Percentiles rank a stretch among this genome's conserved stretches.
Evolutionary conservation across 1,284 basidiomycete genomes (phyloP).

Genomic region (Trametes sp.): DNA sequence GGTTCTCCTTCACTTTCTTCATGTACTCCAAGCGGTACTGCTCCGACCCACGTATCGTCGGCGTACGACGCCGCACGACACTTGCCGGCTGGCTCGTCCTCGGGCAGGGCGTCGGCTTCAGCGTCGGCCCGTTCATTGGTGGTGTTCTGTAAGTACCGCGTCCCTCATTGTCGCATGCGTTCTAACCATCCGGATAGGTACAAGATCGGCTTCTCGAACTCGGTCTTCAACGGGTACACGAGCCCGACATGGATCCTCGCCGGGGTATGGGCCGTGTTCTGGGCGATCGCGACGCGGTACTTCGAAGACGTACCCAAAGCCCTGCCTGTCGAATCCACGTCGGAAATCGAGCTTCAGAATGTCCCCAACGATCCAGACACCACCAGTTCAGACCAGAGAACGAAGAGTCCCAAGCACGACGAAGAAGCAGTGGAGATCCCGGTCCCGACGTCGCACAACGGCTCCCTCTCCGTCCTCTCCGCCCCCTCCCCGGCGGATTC

Average conservation of each 20-base stretch:
- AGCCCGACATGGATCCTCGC: slow-evolving; percentile 76
- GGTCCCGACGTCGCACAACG: slow-evolving; percentile 2
- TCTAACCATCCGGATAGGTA: slow-evolving; percentile 30
- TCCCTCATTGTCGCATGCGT: background rate
- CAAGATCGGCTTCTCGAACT: slow-evolving; percentile 41
- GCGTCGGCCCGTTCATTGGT: slow-evolving; percentile 69
- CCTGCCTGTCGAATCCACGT: background rate
- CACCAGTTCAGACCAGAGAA: background rate
- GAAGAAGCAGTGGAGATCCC: background rate
- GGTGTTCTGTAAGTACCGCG: slow-evolving; percentile 52
- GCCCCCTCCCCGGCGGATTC: background rate
- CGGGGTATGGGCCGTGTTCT: slow-evolving; percentile 59
- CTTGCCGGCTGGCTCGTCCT: slow-evolving; percentile 71
- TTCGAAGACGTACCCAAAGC: slow-evolving; percentile 59
- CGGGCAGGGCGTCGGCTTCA: slow-evolving; percentile 70
- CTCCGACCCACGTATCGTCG: slow-evolving; percentile 72
- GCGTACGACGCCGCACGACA: slow-evolving; percentile 68
- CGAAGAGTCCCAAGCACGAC: slow-evolving; percentile 11
- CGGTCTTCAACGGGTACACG: slow-evolving; percentile 67
- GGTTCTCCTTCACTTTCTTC: slow-evolving; percentile 56
- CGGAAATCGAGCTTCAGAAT: slow-evolving; percentile 21
- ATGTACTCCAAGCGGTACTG: slow-evolving; percentile 68
- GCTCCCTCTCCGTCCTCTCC: background rate
- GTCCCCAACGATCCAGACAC: background rate
- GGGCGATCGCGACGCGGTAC: slow-evolving; percentile 49